phyloP scores from a whole-genome alignment of 495 filamentous ascomycete species.

The Trichoderma virens region DNA sequence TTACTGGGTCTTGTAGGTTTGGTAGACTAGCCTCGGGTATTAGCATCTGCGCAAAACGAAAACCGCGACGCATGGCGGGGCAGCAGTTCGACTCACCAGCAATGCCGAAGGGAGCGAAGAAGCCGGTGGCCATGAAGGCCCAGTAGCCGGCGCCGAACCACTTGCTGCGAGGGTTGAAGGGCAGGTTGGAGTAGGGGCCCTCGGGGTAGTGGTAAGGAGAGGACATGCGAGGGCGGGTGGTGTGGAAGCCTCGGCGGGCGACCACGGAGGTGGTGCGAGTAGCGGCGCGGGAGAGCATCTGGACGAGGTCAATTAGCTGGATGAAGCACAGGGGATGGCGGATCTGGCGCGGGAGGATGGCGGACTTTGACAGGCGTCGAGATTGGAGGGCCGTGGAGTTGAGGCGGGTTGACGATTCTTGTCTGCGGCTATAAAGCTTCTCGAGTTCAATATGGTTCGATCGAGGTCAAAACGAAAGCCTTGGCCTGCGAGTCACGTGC shows the following conservation, averaged over 20 bases:
- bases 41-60: background rate
- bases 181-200: slow-evolving; percentile 87
- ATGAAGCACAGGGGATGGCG: background rate
- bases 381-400: slow-evolving; percentile 15
- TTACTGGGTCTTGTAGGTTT: slow-evolving; percentile 10
- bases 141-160: slow-evolving; percentile 79
- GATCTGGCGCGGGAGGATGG: background rate
- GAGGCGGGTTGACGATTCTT: background rate
- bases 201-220: slow-evolving; percentile 98
- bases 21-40: slow-evolving; percentile 5
- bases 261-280: slow-evolving; percentile 60
- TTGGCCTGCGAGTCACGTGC: background rate
- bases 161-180: slow-evolving; percentile 89
- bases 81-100: slow-evolving; percentile 53
- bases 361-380: slow-evolving; percentile 25
- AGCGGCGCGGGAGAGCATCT: slow-evolving; percentile 85
- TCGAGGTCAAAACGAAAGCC: slow-evolving; percentile 4
- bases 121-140: slow-evolving; percentile 69
- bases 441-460: slow-evolving; percentile 6
- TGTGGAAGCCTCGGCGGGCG: slow-evolving; percentile 88
- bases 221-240: slow-evolving; percentile 74
- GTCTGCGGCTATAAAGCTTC: background rate
- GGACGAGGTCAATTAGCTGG: slow-evolving; percentile 21
- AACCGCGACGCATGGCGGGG: background rate
- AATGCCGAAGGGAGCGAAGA: slow-evolving; percentile 74